Conservation (phyloP, 2,329 filamentous ascomycete genomes). For the Talaromyces amestolkiae region DNA sequence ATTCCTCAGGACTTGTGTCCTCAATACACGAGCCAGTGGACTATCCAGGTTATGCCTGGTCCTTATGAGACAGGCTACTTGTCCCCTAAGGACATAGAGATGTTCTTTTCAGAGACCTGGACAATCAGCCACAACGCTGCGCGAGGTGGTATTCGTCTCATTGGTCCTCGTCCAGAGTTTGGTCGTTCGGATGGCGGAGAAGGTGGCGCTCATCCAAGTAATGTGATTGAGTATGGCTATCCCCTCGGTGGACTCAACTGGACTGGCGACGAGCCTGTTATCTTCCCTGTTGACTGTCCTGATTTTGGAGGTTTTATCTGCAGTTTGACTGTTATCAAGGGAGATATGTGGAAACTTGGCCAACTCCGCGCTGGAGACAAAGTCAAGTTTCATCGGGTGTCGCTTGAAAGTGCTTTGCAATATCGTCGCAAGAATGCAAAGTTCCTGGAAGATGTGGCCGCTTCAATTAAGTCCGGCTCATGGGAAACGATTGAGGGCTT, state of each 20-base stretch:
- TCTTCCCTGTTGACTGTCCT: constrained; percentile 59
- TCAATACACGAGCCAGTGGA: constrained; percentile 51
- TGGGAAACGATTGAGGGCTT: neutral
- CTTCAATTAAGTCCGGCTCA: neutral
- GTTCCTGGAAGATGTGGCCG: constrained; percentile 40
- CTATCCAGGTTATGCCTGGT: constrained; percentile 54
- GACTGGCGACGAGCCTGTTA: constrained; percentile 51
- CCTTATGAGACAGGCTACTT: constrained; percentile 58
- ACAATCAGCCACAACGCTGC: constrained; percentile 53
- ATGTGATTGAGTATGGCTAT: constrained; percentile 61
- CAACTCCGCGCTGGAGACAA: constrained; percentile 60
- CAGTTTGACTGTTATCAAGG: constrained; percentile 55
- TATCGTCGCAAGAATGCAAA: constrained; percentile 29
- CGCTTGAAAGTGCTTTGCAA: constrained; percentile 50
- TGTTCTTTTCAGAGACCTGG: constrained; percentile 42
- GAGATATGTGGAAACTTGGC: constrained; percentile 61
- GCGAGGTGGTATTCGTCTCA: constrained; percentile 58
- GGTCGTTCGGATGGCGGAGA: constrained; percentile 60
- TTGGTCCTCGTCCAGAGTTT: constrained; percentile 58
- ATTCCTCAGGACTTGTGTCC: constrained; percentile 48
- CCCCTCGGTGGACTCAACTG: constrained; percentile 59
- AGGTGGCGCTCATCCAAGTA: constrained; percentile 61
- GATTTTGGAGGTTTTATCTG: constrained; percentile 62
- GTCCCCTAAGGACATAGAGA: constrained; percentile 52
- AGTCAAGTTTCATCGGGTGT: constrained; percentile 51